Percentiles rank a stretch among this genome's conserved stretches.
phyloP scores from a whole-genome alignment of 257 asterid genomes.

The Solanum lycopersicoides region DNA sequence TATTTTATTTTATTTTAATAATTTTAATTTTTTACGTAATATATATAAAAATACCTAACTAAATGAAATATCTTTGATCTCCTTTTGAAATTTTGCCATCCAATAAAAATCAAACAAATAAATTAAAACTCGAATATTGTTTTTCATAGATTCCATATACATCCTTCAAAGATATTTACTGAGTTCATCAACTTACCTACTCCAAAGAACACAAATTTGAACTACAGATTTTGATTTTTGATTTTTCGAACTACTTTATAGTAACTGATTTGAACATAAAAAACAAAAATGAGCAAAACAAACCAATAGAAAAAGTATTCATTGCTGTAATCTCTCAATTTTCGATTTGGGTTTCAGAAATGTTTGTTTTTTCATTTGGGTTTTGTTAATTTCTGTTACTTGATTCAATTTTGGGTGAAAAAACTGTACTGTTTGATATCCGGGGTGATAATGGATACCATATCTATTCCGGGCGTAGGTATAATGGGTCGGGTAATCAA shows the following conservation, averaged over 20 bases:
- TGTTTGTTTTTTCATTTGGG: background rate
- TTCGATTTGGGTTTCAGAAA: background rate
- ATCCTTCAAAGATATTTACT: background rate
- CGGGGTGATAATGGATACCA: background rate
- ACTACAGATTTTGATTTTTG: background rate
- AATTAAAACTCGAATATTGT: no score
- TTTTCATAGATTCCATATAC: background rate
- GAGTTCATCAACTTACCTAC: background rate
- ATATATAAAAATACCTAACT: rapidly evolving
- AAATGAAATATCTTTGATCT: no score
- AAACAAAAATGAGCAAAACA: background rate
- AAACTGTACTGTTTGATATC: background rate
- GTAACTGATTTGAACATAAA: background rate
- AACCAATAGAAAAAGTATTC: background rate
- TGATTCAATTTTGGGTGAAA: background rate
- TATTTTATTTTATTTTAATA: no score
- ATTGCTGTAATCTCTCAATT: background rate
- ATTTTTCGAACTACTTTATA: background rate
- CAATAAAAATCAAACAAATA: no score
- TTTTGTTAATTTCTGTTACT: background rate
- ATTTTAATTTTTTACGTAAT: no score
- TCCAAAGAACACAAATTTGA: background rate
- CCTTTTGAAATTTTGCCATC: no score
- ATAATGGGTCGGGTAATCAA: background rate
- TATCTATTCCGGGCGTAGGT: background rate